Conservation (phyloP, 2,329 filamentous ascomycete genomes). For the Fusarium sp. region DNA sequence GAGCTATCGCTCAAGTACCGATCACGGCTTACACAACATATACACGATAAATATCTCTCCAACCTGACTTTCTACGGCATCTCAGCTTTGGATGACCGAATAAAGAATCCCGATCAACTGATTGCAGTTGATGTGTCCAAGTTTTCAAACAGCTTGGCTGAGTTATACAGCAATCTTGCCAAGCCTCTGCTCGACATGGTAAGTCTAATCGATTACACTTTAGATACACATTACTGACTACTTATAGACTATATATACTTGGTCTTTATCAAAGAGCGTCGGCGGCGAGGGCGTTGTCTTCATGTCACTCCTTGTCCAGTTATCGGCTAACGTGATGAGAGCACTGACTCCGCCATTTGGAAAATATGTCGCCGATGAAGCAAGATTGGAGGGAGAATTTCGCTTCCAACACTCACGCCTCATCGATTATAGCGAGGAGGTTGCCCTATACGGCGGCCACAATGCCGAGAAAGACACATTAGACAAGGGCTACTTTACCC, state of each 20-base stretch:
- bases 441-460: conserved; percentile 92
- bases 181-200: conserved; percentile 96
- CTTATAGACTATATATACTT: conserved; percentile 86
- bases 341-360: conserved; percentile 95
- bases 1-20: conserved; percentile 94
- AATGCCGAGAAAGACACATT: conserved; percentile 95
- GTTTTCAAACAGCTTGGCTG: conserved; percentile 94
- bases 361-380: conserved; percentile 97
- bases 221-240: conserved; percentile 41
- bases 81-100: conserved; percentile 93
- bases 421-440: conserved; percentile 96
- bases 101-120: conserved; percentile 98
- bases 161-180: conserved; percentile 95
- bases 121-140: conserved; percentile 97
- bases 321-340: conserved; percentile 93
- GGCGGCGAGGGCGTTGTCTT: conserved; percentile 95
- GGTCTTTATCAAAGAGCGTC: conserved; percentile 92
- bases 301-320: conserved; percentile 93
- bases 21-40: conserved; percentile 90
- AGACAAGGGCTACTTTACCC: conserved; percentile 98
- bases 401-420: conserved; percentile 93
- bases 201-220: conserved; percentile 30
- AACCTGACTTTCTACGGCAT: conserved; percentile 98
- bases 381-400: conserved; percentile 94
- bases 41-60: conserved; percentile 96